Conservation (phyloP, 768 basidiomycete genomes). For the Boletus barrowsii region DNA sequence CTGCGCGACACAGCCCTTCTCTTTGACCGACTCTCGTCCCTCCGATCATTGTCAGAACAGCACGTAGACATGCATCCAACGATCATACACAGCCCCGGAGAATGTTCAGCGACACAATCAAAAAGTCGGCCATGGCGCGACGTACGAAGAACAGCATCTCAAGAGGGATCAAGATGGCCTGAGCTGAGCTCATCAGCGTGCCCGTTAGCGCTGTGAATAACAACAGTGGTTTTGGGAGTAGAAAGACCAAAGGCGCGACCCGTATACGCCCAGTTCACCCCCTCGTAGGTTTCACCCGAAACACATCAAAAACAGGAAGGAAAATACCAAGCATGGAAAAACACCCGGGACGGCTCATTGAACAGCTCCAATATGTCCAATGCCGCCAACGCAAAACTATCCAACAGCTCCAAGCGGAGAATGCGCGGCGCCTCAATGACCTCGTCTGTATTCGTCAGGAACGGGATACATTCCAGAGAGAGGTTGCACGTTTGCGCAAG, state of each 20-base stretch:
- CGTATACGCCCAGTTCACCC: background rate
- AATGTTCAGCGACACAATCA: background rate
- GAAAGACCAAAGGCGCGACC: background rate
- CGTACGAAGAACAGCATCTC: background rate
- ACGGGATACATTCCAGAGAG: slow-evolving; percentile 23
- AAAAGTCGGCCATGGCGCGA: background rate
- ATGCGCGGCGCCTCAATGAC: slow-evolving; percentile 20
- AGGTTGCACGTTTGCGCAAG: slow-evolving; percentile 19
- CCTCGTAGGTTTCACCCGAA: background rate
- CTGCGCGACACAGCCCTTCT: no score
- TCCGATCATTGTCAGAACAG: no score
- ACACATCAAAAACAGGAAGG: background rate
- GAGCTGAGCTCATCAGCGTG: background rate
- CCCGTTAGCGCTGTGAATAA: background rate
- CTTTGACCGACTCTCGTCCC: no score
- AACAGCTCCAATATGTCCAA: slow-evolving; percentile 25
- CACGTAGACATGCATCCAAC: no score
- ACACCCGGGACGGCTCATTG: slow-evolving; percentile 16
- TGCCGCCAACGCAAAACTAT: slow-evolving; percentile 24
- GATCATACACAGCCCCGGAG: background rate
- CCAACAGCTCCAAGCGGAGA: slow-evolving; percentile 27
- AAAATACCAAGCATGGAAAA: background rate
- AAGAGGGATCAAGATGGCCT: background rate
- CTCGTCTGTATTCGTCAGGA: slow-evolving; percentile 27
- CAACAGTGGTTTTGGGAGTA: background rate